phyloP scores from a whole-genome alignment of 495 filamentous ascomycete species.

The Neurospora cerealis region DNA sequence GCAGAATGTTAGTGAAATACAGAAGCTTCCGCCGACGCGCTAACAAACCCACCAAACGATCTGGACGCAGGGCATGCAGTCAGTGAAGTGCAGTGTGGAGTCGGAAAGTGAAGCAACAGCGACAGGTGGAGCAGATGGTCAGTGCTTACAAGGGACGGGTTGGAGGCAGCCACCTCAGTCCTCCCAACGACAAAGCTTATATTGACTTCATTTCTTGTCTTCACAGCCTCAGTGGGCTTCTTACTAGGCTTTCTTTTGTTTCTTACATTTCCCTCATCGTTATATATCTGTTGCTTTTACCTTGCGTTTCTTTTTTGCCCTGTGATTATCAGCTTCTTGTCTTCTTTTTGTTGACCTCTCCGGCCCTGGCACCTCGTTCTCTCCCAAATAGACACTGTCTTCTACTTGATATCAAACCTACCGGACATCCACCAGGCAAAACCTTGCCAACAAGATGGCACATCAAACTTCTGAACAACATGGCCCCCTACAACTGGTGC shows the following conservation, averaged over 20 bases:
- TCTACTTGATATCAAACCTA: not conserved
- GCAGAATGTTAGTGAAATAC: not conserved
- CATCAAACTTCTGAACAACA: not conserved
- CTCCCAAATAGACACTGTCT: not conserved
- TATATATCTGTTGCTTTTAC: not conserved
- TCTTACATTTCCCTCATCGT: not conserved
- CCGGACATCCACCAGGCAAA: not conserved
- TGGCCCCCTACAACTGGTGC: slow-evolving; percentile 6
- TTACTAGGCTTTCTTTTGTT: not conserved
- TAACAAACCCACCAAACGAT: not conserved
- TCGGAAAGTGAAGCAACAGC: not conserved
- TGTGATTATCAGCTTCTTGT: not conserved
- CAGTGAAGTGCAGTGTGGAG: not conserved
- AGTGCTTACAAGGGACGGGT: not conserved
- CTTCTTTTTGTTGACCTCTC: not conserved
- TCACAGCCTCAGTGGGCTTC: not conserved
- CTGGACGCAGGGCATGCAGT: not conserved
- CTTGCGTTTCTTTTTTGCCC: not conserved
- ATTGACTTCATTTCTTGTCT: not conserved
- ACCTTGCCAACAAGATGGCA: not conserved
- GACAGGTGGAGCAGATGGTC: not conserved
- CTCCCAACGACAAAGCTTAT: not conserved
- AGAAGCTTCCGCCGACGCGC: not conserved
- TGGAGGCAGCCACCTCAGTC: not conserved
- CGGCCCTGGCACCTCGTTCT: not conserved